phyloP scores from a whole-genome alignment of 768 basidiomycete species.

The Gautieria morchelliformis region DNA sequence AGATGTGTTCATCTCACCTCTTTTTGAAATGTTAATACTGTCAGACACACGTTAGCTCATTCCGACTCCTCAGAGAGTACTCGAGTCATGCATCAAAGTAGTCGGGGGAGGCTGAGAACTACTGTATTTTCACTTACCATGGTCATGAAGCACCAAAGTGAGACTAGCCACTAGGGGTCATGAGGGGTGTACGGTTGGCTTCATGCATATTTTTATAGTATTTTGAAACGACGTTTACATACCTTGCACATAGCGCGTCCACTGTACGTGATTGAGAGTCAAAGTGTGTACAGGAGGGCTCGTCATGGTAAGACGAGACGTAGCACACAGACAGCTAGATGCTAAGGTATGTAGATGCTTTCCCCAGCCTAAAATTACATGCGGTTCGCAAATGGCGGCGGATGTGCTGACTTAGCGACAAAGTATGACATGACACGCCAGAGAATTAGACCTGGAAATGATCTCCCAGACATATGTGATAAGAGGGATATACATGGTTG shows the following conservation, averaged over 20 bases:
- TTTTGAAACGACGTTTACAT: neutral
- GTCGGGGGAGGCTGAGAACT: neutral
- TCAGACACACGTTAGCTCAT: neutral
- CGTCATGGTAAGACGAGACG: no score
- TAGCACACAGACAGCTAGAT: no score
- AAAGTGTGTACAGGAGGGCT: no score
- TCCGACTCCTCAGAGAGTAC: neutral
- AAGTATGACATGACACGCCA: no score
- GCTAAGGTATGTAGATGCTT: no score
- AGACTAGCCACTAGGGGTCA: conserved; percentile 1
- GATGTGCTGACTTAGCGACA: no score
- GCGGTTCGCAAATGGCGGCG: no score
- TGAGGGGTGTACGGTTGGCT: neutral
- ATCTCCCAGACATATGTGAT: no score
- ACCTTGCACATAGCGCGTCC: conserved; percentile 5
- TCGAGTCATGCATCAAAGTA: neutral
- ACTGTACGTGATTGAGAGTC: neutral
- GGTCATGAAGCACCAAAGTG: conserved; percentile 1
- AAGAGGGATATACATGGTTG: no score
- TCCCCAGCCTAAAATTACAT: no score
- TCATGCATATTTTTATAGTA: neutral
- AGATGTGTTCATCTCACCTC: neutral
- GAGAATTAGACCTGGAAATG: no score
- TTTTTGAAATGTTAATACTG: conserved; percentile 1
- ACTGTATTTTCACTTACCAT: neutral